These are phyloP conservation scores for Kentomonas sorsogonicus DNA, from an alignment of 208 protist genomes.

Conservation along the genomic window DNA sequence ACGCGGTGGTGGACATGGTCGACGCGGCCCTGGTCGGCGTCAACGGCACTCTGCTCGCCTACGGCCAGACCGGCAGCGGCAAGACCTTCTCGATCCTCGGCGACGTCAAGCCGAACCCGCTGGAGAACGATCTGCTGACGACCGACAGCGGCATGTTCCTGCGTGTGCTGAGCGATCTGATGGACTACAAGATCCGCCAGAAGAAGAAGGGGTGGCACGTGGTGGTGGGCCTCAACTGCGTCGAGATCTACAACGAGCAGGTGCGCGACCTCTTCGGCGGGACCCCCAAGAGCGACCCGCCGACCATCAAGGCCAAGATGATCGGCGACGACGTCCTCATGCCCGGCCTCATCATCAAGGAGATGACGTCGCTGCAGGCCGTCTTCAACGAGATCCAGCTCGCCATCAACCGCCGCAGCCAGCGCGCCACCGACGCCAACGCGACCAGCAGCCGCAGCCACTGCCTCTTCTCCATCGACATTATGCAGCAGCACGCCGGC, in stretches of 20 bases:
- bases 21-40: constrained; percentile 74
- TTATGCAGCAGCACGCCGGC: constrained; percentile 71
- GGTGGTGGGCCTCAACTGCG: constrained; percentile 72
- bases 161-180: constrained; percentile 78
- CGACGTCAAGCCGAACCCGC: constrained; percentile 51
- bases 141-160: constrained; percentile 85
- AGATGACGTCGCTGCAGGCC: constrained; percentile 57
- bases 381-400: constrained; percentile 71
- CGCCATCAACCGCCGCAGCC: constrained; percentile 55
- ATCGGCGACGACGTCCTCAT: constrained; percentile 63
- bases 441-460: constrained; percentile 86
- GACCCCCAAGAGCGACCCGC: constrained; percentile 36
- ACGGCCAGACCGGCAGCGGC: constrained; percentile 90
- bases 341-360: constrained; percentile 57
- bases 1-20: constrained; percentile 75
- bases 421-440: constrained; percentile 84
- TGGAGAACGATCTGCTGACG: constrained; percentile 70
- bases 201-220: constrained; percentile 67
- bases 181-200: constrained; percentile 56
- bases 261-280: constrained; percentile 81
- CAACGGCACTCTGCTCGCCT: constrained; percentile 78
- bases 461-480: constrained; percentile 88
- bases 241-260: constrained; percentile 87
- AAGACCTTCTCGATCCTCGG: constrained; percentile 88
- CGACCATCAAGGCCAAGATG: constrained; percentile 75